Conservation (phyloP, 2,329 filamentous ascomycete species). For the Fusarium nelsonii region DNA sequence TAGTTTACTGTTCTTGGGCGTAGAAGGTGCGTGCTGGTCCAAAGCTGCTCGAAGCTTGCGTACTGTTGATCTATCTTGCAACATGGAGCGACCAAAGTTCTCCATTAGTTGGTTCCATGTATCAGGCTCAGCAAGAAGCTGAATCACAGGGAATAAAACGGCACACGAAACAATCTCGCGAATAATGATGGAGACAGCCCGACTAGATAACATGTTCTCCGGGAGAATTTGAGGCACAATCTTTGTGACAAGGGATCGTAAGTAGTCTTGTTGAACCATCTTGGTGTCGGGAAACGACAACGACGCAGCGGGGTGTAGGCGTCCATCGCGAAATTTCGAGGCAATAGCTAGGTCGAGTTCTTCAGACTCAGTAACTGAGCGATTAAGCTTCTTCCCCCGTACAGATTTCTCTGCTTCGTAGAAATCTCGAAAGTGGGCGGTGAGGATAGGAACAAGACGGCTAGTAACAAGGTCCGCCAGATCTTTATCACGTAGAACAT, state of each 20-base stretch:
- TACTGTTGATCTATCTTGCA: conserved; percentile 96
- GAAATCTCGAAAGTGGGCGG: conserved; percentile 88
- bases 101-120: conserved; percentile 98
- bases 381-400: conserved; percentile 86
- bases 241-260: conserved; percentile 78
- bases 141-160: conserved; percentile 85
- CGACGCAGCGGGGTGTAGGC: conserved; percentile 86
- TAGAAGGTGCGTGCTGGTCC: conserved; percentile 92
- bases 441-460: conserved; percentile 87
- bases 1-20: conserved; percentile 73
- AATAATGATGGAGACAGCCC: conserved; percentile 82
- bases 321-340: conserved; percentile 90
- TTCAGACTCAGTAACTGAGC: conserved; percentile 93
- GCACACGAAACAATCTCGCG: conserved; percentile 93
- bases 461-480: conserved; percentile 86
- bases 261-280: conserved; percentile 86
- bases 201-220: conserved; percentile 78
- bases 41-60: conserved; percentile 90
- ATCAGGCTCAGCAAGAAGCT: conserved; percentile 88
- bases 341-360: conserved; percentile 96
- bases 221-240: conserved; percentile 83
- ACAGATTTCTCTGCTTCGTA: conserved; percentile 90
- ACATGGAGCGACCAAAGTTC: conserved; percentile 83
- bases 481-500: conserved; percentile 80
- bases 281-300: conserved; percentile 87